Base-by-base conservation (phyloP, 177 flowering plant genomes). In the Vitis hybrid region DNA sequence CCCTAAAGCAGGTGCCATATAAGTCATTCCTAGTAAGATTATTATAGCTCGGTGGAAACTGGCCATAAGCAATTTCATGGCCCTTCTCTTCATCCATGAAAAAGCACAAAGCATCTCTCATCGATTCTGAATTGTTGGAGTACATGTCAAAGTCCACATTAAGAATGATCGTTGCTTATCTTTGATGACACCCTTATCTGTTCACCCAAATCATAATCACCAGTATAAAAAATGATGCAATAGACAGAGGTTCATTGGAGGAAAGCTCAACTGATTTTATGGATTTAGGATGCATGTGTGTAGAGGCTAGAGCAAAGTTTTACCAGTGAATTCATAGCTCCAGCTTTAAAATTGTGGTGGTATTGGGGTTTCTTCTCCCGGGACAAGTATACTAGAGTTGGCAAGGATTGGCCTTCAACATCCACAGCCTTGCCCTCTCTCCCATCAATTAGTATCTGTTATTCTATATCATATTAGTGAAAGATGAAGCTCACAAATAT, bases 281-380 rank as follows among this genome's bases (percentile, higher is more conserved):
- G 30, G 30, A 27, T 27, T 0, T 27, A 27, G 30, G 30, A 27
- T 27, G 3, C 30, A 24, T 27, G 30, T 27, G 30, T 0, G 30
- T 27, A 27, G 30, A 27, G 30, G 30, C 30, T 27, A 27, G 30
- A 56, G 8, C 52, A 27, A 27, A 27, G 30, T 27, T 27, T 69
- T 84, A 87, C 90, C 84, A 87, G 49, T 46, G 90, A 71, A 73
- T 87, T 87, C 84, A 88, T 74, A 49, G 92, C 81, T 24, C 92
- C 92, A 30, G 90, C 92, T 69, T 88, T 88, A 76, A 85, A 88
- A 79, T 88, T 77, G 64, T 88, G 90, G 17, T 71, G 71, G 60
- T 65, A 48, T n/a, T 75, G 72, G 9, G 86, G 79, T 53, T 82
- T 84, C 71, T 87, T 88, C 79, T 87, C 90, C 11, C 92, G 80